Conservation (phyloP, 2,329 filamentous ascomycete genomes). For the Apiospora phragmitis region DNA sequence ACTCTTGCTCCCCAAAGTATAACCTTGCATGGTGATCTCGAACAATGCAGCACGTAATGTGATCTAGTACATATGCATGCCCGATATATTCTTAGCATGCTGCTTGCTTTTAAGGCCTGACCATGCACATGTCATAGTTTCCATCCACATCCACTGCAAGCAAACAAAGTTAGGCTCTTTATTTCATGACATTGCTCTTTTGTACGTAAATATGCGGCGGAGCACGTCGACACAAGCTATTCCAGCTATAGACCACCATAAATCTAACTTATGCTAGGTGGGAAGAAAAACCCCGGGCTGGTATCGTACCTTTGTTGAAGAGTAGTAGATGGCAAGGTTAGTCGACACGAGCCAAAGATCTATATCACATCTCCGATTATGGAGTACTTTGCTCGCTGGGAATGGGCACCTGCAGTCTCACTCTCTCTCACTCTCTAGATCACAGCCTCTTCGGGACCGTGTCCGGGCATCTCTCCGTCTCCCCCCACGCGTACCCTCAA, state of each 20-base stretch:
- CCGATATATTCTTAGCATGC: neutral
- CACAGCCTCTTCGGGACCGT: conserved; percentile 9
- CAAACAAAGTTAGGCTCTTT: neutral
- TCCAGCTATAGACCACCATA: neutral
- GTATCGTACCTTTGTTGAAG: neutral
- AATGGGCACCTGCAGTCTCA: neutral
- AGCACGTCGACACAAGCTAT: neutral
- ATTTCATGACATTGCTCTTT: neutral
- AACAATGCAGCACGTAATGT: neutral
- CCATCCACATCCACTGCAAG: neutral
- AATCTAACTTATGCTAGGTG: neutral
- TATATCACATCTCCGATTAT: neutral
- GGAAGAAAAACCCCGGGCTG: neutral
- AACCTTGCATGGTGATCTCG: neutral
- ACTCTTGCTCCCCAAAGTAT: neutral
- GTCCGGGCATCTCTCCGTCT: neutral
- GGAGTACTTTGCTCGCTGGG: neutral
- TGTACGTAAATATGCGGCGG: neutral
- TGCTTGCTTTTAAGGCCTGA: neutral
- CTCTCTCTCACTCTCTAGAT: neutral
- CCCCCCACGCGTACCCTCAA: conserved; percentile 2
- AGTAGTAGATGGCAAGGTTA: neutral
- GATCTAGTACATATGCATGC: neutral
- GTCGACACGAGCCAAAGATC: neutral
- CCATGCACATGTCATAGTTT: neutral